Evolutionary conservation across 2,329 filamentous ascomycete genomes (phyloP).

Genomic region (Zopfia rhizophila): DNA sequence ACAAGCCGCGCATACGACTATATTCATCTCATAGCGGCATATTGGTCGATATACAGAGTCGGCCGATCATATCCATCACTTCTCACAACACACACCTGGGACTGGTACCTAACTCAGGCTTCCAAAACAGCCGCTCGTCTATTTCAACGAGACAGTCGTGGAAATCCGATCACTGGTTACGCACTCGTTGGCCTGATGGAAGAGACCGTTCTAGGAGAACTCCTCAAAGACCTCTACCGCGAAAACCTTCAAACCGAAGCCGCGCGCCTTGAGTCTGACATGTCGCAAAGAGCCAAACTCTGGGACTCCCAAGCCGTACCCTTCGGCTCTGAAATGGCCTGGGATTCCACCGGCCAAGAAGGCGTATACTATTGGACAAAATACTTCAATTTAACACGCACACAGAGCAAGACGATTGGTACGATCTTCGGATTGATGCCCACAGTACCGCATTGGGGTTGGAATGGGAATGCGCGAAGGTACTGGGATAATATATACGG

Average conservation of each 20-base stretch:
- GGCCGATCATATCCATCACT: slow-evolving; percentile 61
- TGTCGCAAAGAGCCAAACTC: slow-evolving; percentile 60
- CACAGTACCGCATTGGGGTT: slow-evolving; percentile 69
- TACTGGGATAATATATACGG: slow-evolving; percentile 69
- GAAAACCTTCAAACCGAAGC: slow-evolving; percentile 59
- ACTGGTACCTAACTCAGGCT: slow-evolving; percentile 67
- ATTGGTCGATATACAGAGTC: slow-evolving; percentile 68
- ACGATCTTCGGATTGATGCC: slow-evolving; percentile 68
- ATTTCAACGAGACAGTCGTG: too few relatives aligned
- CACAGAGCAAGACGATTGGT: slow-evolving; percentile 63
- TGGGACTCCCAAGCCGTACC: slow-evolving; percentile 66
- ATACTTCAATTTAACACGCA: slow-evolving; percentile 62
- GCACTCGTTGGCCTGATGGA: slow-evolving; percentile 66
- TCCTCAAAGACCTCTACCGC: slow-evolving; percentile 62
- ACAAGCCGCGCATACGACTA: slow-evolving; percentile 68
- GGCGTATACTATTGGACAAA: slow-evolving; percentile 69
- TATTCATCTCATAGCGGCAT: slow-evolving; percentile 65
- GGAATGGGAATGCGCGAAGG: slow-evolving; percentile 69
- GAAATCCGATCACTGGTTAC: slow-evolving; percentile 56
- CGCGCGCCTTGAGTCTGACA: slow-evolving; percentile 54
- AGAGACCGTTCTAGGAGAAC: slow-evolving; percentile 66
- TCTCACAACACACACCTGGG: slow-evolving; percentile 56
- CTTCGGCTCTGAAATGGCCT: slow-evolving; percentile 70
- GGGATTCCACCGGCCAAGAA: slow-evolving; percentile 71
- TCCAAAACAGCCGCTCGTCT: slow-evolving; percentile 49